phyloP scores from a whole-genome alignment of 257 asterid genomes.

The Solanum tacnaense region DNA sequence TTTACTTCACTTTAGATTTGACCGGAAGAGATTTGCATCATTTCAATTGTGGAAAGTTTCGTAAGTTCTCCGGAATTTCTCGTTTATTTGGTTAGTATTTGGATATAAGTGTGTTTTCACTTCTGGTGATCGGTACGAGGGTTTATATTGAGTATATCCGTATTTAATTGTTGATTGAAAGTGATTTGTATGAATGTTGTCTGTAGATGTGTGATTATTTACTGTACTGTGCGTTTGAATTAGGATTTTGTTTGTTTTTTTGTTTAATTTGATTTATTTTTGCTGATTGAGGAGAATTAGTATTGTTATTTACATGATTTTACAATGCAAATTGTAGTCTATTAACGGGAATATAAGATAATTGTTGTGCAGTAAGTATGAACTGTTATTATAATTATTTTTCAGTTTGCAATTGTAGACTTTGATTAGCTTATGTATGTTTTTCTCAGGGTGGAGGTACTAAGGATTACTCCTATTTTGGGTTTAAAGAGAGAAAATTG shows the following conservation, averaged over 20 bases:
- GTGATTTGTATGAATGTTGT: background rate
- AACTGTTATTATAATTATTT: background rate
- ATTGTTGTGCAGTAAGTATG: background rate
- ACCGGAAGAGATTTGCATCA: background rate
- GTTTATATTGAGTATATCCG: background rate
- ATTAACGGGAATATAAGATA: background rate
- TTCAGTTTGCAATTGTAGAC: background rate
- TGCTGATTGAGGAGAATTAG: background rate
- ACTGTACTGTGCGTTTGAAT: background rate
- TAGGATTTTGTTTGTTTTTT: background rate
- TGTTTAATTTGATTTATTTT: background rate
- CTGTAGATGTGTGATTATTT: background rate
- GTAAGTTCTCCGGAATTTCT: background rate
- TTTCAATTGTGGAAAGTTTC: background rate
- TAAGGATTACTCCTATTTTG: background rate
- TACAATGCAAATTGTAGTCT: background rate
- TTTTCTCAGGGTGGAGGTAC: background rate
- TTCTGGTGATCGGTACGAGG: background rate
- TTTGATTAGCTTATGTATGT: background rate
- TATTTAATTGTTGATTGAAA: background rate
- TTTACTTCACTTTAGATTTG: background rate
- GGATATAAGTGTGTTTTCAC: background rate
- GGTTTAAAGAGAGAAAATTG: background rate
- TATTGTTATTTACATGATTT: background rate
- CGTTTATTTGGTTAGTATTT: background rate